Evolutionary conservation across 192 early-diverging fungal genomes (phyloP).

Genomic region (Coemansia javaensis): DNA sequence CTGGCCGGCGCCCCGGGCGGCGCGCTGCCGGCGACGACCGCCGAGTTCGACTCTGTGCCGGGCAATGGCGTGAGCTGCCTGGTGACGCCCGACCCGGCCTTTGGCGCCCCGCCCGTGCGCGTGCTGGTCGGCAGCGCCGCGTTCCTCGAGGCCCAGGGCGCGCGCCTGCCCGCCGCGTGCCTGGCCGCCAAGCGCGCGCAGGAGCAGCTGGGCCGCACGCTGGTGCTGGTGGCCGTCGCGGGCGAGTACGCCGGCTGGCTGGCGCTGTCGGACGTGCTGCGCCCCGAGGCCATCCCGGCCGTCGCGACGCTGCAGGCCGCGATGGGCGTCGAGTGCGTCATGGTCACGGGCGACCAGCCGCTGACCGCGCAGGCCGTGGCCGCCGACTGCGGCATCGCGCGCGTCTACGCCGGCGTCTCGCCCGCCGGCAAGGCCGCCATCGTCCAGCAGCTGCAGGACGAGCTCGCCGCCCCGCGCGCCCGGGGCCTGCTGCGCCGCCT

Average conservation of each 20-base stretch:
- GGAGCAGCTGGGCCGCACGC: constrained; percentile 69
- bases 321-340: constrained; percentile 75
- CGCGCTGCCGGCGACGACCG: constrained; percentile 41
- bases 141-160: constrained; percentile 54
- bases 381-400: constrained; percentile 69
- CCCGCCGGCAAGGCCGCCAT: constrained; percentile 85
- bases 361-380: constrained; percentile 81
- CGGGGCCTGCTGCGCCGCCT: background rate
- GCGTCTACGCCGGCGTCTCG: constrained; percentile 86
- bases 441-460: constrained; percentile 64
- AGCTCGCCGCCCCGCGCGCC: constrained; percentile 15
- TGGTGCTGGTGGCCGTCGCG: constrained; percentile 70
- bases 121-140: constrained; percentile 72
- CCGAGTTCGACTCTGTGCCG: constrained; percentile 62
- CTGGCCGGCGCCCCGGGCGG: constrained; percentile 13
- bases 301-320: constrained; percentile 60
- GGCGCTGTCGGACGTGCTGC: constrained; percentile 80
- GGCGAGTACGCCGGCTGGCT: constrained; percentile 59
- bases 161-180: constrained; percentile 44
- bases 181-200: constrained; percentile 46
- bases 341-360: constrained; percentile 93
- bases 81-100: constrained; percentile 37
- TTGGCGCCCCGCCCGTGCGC: constrained; percentile 7
- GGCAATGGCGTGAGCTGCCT: constrained; percentile 66
- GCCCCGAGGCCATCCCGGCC: constrained; percentile 68